Percentiles rank a stretch among this genome's conserved stretches.
Conservation (phyloP, 2,329 filamentous ascomycete genomes). For the Parastagonospora nodorum region DNA sequence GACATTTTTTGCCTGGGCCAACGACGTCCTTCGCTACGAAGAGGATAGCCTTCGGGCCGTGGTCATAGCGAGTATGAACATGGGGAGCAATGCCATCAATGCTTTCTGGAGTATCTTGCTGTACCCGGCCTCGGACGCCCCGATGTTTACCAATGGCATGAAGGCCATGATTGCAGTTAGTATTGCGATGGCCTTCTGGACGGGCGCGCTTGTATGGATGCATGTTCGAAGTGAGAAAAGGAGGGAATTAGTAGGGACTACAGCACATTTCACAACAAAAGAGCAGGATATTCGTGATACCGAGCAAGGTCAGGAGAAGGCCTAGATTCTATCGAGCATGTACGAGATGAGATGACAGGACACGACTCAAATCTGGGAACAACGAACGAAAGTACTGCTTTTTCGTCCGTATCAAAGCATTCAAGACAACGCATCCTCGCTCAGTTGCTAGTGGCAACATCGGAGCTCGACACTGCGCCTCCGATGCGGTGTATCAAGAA, state of each 20-base stretch:
- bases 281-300: slow-evolving; percentile 7
- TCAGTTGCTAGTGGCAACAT: neutral
- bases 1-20: slow-evolving; percentile 77
- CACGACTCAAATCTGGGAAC: too few species aligned
- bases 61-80: slow-evolving; percentile 73
- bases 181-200: slow-evolving; percentile 66
- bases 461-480: too few species aligned
- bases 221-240: slow-evolving; percentile 48
- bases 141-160: slow-evolving; percentile 73
- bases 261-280: slow-evolving; percentile 6
- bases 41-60: slow-evolving; percentile 67
- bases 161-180: slow-evolving; percentile 72
- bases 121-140: slow-evolving; percentile 70
- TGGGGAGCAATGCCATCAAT: slow-evolving; percentile 64
- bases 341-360: too few species aligned
- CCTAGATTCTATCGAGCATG: neutral
- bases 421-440: slow-evolving; percentile 8
- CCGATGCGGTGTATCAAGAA: too few species aligned
- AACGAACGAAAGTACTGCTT: neutral
- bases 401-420: slow-evolving; percentile 2
- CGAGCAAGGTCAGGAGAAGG: slow-evolving; percentile 9
- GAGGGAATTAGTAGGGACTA: slow-evolving; percentile 19
- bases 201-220: slow-evolving; percentile 57
- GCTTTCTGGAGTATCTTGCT: slow-evolving; percentile 77
- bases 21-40: slow-evolving; percentile 69